Conservation (phyloP, 148 eudicot genomes). For the Polygonum maritimum region DNA sequence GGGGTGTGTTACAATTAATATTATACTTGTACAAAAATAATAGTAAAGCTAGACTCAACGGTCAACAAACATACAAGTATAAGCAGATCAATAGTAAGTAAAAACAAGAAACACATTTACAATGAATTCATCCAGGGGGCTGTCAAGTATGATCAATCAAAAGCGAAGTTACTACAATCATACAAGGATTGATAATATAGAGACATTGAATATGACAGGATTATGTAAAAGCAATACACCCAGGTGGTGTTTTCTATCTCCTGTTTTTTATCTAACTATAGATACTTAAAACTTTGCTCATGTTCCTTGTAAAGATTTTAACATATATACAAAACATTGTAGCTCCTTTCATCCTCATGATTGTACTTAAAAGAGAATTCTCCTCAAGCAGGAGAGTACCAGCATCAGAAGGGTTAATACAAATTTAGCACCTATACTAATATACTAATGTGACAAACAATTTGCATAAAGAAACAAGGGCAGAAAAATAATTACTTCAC, state of each 20-base stretch:
- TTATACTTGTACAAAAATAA: background rate
- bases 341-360: background rate
- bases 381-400: background rate
- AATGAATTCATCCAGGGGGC: background rate
- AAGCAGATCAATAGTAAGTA: background rate
- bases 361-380: background rate
- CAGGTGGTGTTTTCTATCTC: background rate
- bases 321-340: background rate
- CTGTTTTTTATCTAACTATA: background rate
- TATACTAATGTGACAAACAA: background rate
- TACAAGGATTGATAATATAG: background rate
- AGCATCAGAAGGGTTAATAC: background rate
- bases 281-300: background rate
- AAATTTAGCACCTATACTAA: background rate
- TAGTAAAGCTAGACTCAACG: background rate
- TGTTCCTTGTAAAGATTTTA: background rate
- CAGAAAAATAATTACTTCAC: constrained; percentile 30
- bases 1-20: too few species aligned
- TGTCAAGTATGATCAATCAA: background rate
- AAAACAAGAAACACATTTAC: background rate
- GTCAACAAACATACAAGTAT: background rate
- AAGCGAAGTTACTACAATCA: background rate
- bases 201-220: background rate
- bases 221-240: background rate
- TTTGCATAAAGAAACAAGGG: background rate